A percentile compares a stretch with the other conserved stretches of the same genome.
Evolutionary conservation across 257 asterid species (phyloP).

Genomic region (Craterostigma plantagineum): DNA sequence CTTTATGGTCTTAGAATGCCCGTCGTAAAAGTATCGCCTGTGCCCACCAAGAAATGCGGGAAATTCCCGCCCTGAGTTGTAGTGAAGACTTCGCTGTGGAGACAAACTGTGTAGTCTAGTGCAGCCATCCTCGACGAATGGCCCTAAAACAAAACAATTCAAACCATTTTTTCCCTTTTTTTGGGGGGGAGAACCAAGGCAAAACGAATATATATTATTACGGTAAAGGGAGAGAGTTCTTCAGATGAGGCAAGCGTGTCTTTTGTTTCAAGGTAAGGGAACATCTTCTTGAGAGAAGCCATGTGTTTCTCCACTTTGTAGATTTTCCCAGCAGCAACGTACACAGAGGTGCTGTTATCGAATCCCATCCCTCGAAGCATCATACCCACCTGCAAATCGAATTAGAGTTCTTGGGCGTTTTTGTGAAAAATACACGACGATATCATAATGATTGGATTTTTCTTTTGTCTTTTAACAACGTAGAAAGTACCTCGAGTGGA

Average conservation of each 20-base stretch:
- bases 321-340: conserved; percentile 88
- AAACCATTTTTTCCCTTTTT: too few relatives aligned
- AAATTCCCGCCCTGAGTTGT: conserved; percentile 97
- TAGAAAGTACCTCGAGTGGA: conserved; percentile 68
- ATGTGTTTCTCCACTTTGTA: conserved; percentile 75
- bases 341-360: conserved; percentile 66
- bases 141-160: conserved; percentile 24
- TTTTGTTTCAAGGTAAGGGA: conserved; percentile 71
- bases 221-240: conserved; percentile 79
- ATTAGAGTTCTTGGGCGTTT: neutral
- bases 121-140: conserved; percentile 96
- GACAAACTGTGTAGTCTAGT: conserved; percentile 93
- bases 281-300: conserved; percentile 93
- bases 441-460: neutral
- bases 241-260: conserved; percentile 57
- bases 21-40: conserved; percentile 74
- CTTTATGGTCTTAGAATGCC: conserved; percentile 73
- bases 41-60: conserved; percentile 99
- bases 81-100: conserved; percentile 83
- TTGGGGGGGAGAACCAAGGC: too few relatives aligned
- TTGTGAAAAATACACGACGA: neutral
- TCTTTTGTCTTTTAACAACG: conserved; percentile 1
- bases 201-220: conserved; percentile 11
- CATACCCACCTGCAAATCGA: conserved; percentile 68
- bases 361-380: conserved; percentile 99